Conservation (phyloP, 139 green algal genomes). For the Coccomyxa sp. region DNA sequence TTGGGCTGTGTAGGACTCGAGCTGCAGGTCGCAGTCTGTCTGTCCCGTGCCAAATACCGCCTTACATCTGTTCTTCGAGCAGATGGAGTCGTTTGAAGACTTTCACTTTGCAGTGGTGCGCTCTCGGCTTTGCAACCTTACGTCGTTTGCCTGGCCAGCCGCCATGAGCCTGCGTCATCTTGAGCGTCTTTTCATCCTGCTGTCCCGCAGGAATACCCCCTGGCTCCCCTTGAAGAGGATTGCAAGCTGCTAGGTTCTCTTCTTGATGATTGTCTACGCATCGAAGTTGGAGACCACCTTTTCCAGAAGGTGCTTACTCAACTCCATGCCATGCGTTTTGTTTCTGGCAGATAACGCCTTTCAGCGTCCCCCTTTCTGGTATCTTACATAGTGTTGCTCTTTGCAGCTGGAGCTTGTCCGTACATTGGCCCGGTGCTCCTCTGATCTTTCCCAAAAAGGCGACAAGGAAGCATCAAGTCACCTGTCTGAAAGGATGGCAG, state of each 20-base stretch:
- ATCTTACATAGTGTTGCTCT: neutral
- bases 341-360: neutral
- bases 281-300: constrained; percentile 76
- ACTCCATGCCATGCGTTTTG: constrained; percentile 6
- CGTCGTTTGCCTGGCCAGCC: too few relatives aligned
- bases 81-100: too few relatives aligned
- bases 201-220: too few relatives aligned
- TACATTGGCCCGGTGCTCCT: constrained; percentile 50
- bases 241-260: constrained; percentile 76
- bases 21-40: too few relatives aligned
- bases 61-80: too few relatives aligned
- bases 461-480: constrained; percentile 51
- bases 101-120: too few relatives aligned
- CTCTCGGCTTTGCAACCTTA: too few relatives aligned
- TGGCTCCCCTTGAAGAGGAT: constrained; percentile 76
- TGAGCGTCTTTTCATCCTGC: too few relatives aligned
- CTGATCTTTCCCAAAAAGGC: constrained; percentile 43
- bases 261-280: constrained; percentile 77
- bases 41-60: too few relatives aligned
- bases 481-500: constrained; percentile 59
- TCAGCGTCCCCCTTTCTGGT: neutral
- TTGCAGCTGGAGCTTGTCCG: constrained; percentile 58
- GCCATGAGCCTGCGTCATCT: too few relatives aligned
- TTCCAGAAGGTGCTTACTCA: constrained; percentile 58
- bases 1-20: too few relatives aligned